These are phyloP conservation scores for Starmerella khaoyaiensis DNA, from an alignment of 805 yeast genomes.

Conservation along the genomic window DNA sequence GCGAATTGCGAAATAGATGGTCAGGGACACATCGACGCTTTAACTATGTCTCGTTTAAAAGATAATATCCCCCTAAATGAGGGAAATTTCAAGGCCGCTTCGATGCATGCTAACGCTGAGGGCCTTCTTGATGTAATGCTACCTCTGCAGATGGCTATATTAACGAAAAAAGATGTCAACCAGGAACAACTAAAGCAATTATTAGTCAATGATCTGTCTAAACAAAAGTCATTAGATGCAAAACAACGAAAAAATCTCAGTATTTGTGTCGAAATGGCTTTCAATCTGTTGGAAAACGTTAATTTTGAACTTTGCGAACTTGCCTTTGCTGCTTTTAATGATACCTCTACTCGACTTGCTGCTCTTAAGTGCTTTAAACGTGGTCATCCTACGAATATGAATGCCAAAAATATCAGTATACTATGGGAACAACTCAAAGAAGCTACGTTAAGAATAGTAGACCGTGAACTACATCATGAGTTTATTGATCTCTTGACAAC, in stretches of 20 bases:
- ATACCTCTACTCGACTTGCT: conserved; percentile 5
- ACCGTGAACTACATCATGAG: conserved; percentile 46
- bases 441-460: conserved; percentile 51
- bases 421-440: conserved; percentile 49
- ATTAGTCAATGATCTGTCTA: conserved; percentile 1
- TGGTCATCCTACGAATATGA: conserved; percentile 27
- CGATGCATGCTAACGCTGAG: background rate
- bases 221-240: conserved; percentile 5
- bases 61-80: no score
- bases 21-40: no score
- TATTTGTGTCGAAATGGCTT: conserved; percentile 7
- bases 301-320: conserved; percentile 5
- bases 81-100: background rate
- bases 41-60: no score
- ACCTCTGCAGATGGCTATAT: conserved; percentile 1
- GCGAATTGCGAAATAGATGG: background rate
- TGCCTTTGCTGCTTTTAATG: conserved; percentile 9
- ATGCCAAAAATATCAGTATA: background rate
- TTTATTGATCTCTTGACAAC: conserved; percentile 41
- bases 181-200: no score
- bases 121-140: background rate
- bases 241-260: background rate
- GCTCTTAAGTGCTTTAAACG: conserved; percentile 11
- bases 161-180: no score
- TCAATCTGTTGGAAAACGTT: conserved; percentile 2